phyloP scores from a whole-genome alignment of 108 stramenopile genomes.

The Pinguiococcus pyrenoidosus region DNA sequence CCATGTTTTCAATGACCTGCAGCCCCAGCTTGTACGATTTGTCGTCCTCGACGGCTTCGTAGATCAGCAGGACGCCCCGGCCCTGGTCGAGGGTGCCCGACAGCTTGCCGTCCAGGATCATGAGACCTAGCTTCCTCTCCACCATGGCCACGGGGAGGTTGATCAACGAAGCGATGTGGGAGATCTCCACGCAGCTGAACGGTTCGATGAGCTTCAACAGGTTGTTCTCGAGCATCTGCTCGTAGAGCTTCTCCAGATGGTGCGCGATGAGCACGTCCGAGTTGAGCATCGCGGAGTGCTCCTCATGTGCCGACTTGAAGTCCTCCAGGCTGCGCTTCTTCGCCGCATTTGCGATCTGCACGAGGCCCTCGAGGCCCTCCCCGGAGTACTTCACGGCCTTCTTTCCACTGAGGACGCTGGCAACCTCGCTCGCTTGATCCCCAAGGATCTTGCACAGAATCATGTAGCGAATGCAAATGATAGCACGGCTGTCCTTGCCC shows the following conservation, averaged over 20 bases:
- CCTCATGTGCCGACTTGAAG: slow-evolving; percentile 59
- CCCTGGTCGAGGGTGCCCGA: slow-evolving; percentile 97
- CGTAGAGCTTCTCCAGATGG: slow-evolving; percentile 84
- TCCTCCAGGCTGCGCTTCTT: slow-evolving; percentile 59
- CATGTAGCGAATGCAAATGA: slow-evolving; percentile 97
- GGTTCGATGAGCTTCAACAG: slow-evolving; percentile 81
- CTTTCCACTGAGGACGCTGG: slow-evolving; percentile 41
- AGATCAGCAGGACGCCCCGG: slow-evolving; percentile 66
- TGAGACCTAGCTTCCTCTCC: slow-evolving; percentile 90
- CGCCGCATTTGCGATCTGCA: slow-evolving; percentile 76
- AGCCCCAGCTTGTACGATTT: slow-evolving; percentile 27
- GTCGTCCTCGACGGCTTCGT: slow-evolving; percentile 28
- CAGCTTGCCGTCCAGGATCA: slow-evolving; percentile 96
- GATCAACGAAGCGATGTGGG: slow-evolving; percentile 81
- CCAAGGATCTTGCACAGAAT: slow-evolving; percentile 84
- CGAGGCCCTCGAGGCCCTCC: slow-evolving; percentile 82
- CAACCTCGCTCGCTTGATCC: slow-evolving; percentile 35
- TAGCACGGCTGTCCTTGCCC: slow-evolving; percentile 37
- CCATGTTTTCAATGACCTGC: slow-evolving; percentile 34
- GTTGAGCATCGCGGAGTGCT: slow-evolving; percentile 55
- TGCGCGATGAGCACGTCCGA: slow-evolving; percentile 78
- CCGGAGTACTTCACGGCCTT: slow-evolving; percentile 91
- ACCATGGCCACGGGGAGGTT: slow-evolving; percentile 68
- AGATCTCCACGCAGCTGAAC: slow-evolving; percentile 88
- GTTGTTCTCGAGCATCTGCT: slow-evolving; percentile 90